Evolutionary conservation across 257 asterid species (phyloP).

Genomic region (Ilex asprella): DNA sequence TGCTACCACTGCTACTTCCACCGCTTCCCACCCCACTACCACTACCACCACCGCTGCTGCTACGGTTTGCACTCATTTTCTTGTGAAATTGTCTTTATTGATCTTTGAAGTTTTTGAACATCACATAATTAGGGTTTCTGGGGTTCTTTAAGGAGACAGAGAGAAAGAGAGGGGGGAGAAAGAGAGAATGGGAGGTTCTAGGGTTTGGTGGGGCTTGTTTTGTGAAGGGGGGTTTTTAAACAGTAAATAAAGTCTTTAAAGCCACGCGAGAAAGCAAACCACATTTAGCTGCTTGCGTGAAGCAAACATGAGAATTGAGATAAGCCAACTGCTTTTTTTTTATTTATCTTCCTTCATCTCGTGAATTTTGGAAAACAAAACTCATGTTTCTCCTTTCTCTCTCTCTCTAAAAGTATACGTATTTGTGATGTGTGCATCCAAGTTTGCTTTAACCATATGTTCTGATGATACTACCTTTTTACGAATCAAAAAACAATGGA

Average conservation of each 20-base stretch:
- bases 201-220: conserved; percentile 62
- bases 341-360: conserved; percentile 47
- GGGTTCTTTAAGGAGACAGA: conserved; percentile 3
- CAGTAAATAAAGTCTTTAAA: conserved; percentile 70
- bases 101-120: background rate
- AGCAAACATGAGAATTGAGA: conserved; percentile 77
- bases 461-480: background rate
- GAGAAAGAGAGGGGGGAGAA: background rate
- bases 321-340: conserved; percentile 57
- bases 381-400: conserved; percentile 32
- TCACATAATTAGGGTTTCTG: conserved; percentile 25
- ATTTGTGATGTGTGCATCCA: conserved; percentile 11
- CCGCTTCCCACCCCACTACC: conserved; percentile 3
- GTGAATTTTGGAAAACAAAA: conserved; percentile 50
- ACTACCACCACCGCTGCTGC: conserved; percentile 24
- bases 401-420: background rate
- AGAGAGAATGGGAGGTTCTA: conserved; percentile 11
- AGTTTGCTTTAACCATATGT: conserved; percentile 5
- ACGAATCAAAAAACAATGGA: conserved; percentile 1
- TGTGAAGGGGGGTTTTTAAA: conserved; percentile 32
- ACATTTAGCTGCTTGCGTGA: conserved; percentile 95
- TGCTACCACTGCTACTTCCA: conserved; percentile 7
- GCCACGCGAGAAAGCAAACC: conserved; percentile 96
- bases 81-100: background rate
- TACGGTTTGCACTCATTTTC: conserved; percentile 41